These are phyloP conservation scores for Incumbomyces delicatus DNA, from an alignment of 2,329 filamentous ascomycete genomes.

Conservation along the genomic window DNA sequence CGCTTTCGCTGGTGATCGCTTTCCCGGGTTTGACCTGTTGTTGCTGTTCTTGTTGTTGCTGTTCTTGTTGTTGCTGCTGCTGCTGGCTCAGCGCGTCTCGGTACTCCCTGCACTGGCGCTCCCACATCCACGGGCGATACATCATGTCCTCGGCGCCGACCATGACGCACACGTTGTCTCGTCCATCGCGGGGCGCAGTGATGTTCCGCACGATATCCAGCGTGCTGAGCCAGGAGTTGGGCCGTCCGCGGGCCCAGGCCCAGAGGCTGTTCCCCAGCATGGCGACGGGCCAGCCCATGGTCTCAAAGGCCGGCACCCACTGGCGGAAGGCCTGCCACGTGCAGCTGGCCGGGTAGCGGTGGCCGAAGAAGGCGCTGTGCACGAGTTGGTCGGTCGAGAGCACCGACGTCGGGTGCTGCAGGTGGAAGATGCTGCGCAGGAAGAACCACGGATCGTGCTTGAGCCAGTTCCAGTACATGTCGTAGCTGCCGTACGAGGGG, in stretches of 20 bases:
- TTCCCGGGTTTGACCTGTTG: too few species aligned
- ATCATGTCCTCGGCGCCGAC: conserved; percentile 30
- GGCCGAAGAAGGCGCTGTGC: conserved; percentile 43
- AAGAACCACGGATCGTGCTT: conserved; percentile 41
- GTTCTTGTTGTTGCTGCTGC: too few species aligned
- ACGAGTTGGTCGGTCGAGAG: conserved; percentile 43
- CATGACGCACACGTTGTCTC: conserved; percentile 31
- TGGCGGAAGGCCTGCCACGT: conserved; percentile 34
- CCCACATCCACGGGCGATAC: conserved; percentile 6
- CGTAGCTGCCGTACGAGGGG: conserved; percentile 36
- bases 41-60: too few species aligned
- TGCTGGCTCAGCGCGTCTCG: neutral
- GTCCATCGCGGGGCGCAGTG: conserved; percentile 27
- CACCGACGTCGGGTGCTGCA: conserved; percentile 43
- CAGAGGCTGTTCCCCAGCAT: conserved; percentile 38
- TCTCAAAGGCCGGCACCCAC: conserved; percentile 41
- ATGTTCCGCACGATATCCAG: conserved; percentile 7
- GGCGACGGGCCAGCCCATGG: conserved; percentile 43
- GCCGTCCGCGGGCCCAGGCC: neutral
- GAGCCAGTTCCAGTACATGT: conserved; percentile 40
- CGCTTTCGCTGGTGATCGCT: too few species aligned
- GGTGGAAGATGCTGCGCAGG: conserved; percentile 38
- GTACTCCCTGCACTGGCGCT: conserved; percentile 8
- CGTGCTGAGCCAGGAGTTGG: conserved; percentile 4
- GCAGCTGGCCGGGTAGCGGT: conserved; percentile 30